phyloP scores from a whole-genome alignment of 2,329 filamentous ascomycete genomes.

The Plectosphaerella plurivora region DNA sequence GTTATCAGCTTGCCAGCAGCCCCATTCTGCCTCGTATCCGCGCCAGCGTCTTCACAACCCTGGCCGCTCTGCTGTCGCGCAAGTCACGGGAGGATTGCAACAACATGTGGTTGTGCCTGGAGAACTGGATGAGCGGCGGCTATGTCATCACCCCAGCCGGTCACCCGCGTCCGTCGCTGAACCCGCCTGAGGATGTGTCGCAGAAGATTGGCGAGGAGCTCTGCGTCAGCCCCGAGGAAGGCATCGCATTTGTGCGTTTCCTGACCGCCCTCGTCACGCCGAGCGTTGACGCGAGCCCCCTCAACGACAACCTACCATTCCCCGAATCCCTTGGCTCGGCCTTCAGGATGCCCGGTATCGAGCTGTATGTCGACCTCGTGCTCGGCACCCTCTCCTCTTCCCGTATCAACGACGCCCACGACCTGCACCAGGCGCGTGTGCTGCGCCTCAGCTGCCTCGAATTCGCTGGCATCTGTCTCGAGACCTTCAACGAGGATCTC shows the following conservation, averaged over 20 bases:
- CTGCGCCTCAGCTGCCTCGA: conserved; percentile 77
- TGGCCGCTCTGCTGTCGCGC: conserved; percentile 70
- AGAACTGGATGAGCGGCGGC: conserved; percentile 70
- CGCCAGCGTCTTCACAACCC: conserved; percentile 76
- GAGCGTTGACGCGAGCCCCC: conserved; percentile 50
- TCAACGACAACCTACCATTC: conserved; percentile 78
- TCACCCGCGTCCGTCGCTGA: conserved; percentile 23
- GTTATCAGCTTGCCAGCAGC: conserved; percentile 76
- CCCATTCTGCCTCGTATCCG: conserved; percentile 72
- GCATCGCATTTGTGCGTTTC: conserved; percentile 77
- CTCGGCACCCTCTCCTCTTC: conserved; percentile 72
- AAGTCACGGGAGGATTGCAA: conserved; percentile 66
- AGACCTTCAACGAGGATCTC: conserved; percentile 90
- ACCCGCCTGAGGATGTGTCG: conserved; percentile 35
- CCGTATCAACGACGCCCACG: conserved; percentile 60
- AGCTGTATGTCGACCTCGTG: conserved; percentile 88
- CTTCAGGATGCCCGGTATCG: conserved; percentile 76
- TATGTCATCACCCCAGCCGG: conserved; percentile 30
- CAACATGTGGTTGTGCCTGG: conserved; percentile 74
- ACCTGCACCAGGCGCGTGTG: conserved; percentile 65
- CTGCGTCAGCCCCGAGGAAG: conserved; percentile 76
- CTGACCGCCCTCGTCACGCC: conserved; percentile 69
- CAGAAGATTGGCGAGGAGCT: conserved; percentile 70
- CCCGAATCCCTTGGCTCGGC: conserved; percentile 77
- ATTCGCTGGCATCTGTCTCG: conserved; percentile 74